Evolutionary conservation across 306 rosid genomes (phyloP).

Genomic region (Boehmeria nivea): DNA sequence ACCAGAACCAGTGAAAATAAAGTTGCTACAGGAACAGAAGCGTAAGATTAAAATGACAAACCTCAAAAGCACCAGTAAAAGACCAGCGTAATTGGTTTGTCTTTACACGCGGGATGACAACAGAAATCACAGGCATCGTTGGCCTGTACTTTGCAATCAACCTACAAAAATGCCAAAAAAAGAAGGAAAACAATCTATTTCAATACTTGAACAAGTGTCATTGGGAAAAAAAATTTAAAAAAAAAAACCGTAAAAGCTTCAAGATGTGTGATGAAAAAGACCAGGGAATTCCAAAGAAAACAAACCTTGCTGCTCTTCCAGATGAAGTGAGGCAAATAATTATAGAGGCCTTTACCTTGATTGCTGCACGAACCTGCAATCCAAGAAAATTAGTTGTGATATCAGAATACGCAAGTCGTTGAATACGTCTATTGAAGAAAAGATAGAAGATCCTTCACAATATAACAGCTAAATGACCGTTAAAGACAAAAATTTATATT

Average conservation of each 20-base stretch:
- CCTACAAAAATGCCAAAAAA: constrained; percentile 34
- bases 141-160: constrained; percentile 94
- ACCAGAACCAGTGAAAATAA: background rate
- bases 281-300: background rate
- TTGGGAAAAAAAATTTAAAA: background rate
- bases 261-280: background rate
- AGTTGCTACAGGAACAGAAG: background rate
- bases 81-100: constrained; percentile 84
- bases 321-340: constrained; percentile 89
- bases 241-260: background rate
- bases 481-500: no score
- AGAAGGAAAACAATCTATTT: background rate
- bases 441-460: no score
- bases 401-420: no score
- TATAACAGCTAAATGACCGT: no score
- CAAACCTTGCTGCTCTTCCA: constrained; percentile 93
- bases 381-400: no score
- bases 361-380: constrained; percentile 83
- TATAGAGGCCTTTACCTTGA: constrained; percentile 83
- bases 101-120: constrained; percentile 75
- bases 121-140: constrained; percentile 91
- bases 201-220: background rate
- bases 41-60: constrained; percentile 11
- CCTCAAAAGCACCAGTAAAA: constrained; percentile 86
- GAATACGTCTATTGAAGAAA: no score